Conservation (phyloP, 2,329 filamentous ascomycete species). For the Penicillium rolfsii region DNA sequence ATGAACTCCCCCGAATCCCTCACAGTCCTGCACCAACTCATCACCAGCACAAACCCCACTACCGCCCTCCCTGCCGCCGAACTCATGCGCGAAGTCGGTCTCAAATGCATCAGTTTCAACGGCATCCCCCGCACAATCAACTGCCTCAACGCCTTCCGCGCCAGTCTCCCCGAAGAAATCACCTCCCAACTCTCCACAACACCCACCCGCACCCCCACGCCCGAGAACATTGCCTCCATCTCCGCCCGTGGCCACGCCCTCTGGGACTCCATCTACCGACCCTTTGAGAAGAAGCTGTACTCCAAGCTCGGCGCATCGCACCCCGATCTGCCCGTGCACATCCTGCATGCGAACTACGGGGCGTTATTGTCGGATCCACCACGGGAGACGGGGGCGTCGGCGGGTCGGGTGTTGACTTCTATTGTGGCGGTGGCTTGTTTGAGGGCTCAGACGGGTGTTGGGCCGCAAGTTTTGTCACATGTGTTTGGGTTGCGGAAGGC, state of each 20-base stretch:
- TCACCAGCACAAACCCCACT: constrained; percentile 21
- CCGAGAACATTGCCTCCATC: constrained; percentile 59
- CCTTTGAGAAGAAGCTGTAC: constrained; percentile 72
- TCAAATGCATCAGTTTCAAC: constrained; percentile 54
- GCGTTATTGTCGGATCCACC: constrained; percentile 70
- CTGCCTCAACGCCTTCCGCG: constrained; percentile 72
- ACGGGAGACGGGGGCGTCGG: constrained; percentile 50
- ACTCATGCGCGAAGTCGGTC: constrained; percentile 50
- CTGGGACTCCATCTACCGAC: constrained; percentile 77
- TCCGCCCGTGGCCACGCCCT: constrained; percentile 64
- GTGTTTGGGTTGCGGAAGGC: constrained; percentile 80
- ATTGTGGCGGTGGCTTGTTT: constrained; percentile 75
- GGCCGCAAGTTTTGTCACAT: constrained; percentile 79
- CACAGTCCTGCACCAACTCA: constrained; percentile 24
- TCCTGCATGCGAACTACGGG: constrained; percentile 74
- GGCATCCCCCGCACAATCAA: constrained; percentile 81
- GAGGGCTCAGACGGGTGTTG: constrained; percentile 78
- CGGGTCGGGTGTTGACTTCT: constrained; percentile 72
- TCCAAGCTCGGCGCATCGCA: constrained; percentile 73
- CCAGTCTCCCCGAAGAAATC: constrained; percentile 62
- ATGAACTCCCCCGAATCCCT: constrained; percentile 78
- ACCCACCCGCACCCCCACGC: constrained; percentile 59
- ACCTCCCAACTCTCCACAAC: constrained; percentile 57
- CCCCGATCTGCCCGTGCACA: constrained; percentile 80
- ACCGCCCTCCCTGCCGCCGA: constrained; percentile 41